Evolutionary conservation across 2,329 filamentous ascomycete genomes (phyloP), one percentile per base, ranked within the genome.

Genomic region (Sclerotinia nivalis): DNA sequence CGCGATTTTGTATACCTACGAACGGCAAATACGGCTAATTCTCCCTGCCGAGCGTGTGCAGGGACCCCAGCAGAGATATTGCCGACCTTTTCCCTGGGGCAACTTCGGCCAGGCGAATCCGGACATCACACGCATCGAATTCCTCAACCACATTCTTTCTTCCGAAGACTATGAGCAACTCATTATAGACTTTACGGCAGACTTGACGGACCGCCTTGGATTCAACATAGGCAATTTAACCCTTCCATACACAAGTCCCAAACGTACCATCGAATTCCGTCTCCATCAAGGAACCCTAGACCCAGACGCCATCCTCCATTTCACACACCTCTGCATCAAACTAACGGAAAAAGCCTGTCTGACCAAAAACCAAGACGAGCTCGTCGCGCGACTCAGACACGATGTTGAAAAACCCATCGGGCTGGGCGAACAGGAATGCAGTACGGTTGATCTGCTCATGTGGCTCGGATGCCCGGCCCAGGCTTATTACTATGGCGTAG

Each of bases 1-100:
- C 20, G 72, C 72, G 4, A 70, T 78, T 22, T 64, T 73, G n/a
- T 74, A 73, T 60, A 73, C 75, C 2, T 77, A 78, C 65, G 77
- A 80, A 60, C 66, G 66, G 0, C 73, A 71, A n/a, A 72, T 79
- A 12, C 43, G 54, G 10, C 40, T 56, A 0, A 43, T 69, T 20
- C 28, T 66, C 7, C 28, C 59, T 10, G 34, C n/a, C 4, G 49
- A 65, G 0, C 67, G 67, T 15, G 40, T 40, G 13, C 47, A 55
- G 9, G 56, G 15, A 20, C 5, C 6, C 10, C 13, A 31, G 43
- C 47, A 1, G 2, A 6, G 0, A 10, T 34, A 2, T 12, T 64
- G 31, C 7, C 25, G 15, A 54, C 20, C 55, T 45, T 50, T 40
- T 4, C 4, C 20, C 34, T 64, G 4, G 12, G 12, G 31, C n/a